Percentiles rank a stretch among this genome's conserved stretches.
phyloP scores from a whole-genome alignment of 176 grass and related monocot genomes.

The Calamus simplicifolius region DNA sequence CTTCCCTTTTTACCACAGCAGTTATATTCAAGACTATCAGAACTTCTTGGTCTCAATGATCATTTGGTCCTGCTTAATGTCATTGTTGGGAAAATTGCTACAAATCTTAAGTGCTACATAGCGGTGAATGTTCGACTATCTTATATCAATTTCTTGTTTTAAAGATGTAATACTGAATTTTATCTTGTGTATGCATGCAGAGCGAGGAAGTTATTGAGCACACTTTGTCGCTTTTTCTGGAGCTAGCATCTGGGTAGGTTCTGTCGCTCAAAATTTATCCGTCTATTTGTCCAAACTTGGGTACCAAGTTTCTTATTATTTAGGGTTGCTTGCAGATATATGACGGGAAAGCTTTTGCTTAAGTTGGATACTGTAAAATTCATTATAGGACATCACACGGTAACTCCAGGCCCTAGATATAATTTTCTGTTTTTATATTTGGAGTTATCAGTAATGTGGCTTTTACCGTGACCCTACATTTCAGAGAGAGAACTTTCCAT shows the following conservation, averaged over 20 bases:
- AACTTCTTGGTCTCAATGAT: slow-evolving; percentile 94
- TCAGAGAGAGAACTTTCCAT: slow-evolving; percentile 80
- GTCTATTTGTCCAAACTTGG: background rate
- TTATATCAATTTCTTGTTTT: slow-evolving; percentile 10
- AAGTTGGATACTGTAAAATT: slow-evolving; percentile 95
- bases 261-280: slow-evolving; percentile 9
- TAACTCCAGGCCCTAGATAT: slow-evolving; percentile 26
- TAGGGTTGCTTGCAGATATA: slow-evolving; percentile 59
- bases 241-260: slow-evolving; percentile 91
- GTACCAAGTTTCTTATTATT: slow-evolving; percentile 24
- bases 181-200: slow-evolving; percentile 37
- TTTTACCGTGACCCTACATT: slow-evolving; percentile 14
- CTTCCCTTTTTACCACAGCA: slow-evolving; percentile 62
- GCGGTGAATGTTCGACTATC: slow-evolving; percentile 47
- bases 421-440: background rate
- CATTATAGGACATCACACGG: slow-evolving; percentile 90
- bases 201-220: slow-evolving; percentile 94
- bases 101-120: slow-evolving; percentile 88
- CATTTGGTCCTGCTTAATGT: slow-evolving; percentile 98
- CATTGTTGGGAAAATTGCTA: slow-evolving; percentile 95
- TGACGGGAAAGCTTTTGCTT: slow-evolving; percentile 96
- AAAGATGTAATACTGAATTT: slow-evolving; percentile 30
- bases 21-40: slow-evolving; percentile 93
- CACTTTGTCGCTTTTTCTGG: slow-evolving; percentile 80
- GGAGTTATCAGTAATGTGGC: background rate